Evolutionary conservation across 768 basidiomycete genomes (phyloP), one percentile per base, ranked within the genome.

Genomic region (Pholiota conissans): DNA sequence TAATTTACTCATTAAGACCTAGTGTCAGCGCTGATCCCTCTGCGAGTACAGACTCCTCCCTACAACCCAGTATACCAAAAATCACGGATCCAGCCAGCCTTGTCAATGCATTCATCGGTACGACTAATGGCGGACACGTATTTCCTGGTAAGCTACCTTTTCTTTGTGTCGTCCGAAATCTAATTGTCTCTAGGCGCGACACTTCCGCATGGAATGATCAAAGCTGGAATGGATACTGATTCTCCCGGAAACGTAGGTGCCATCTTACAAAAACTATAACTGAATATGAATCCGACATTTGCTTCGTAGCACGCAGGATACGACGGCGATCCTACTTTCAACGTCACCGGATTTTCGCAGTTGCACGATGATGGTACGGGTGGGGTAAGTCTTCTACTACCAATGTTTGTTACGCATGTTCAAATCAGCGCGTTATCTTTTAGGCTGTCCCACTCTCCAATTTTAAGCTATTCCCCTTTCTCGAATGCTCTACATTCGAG

Each of bases 171-270:
- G 49, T 35, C 49, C 16, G 45, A 3, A 18, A n/a, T 48, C 20
- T 39, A 52, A 6, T 40, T 34, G 14, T 3, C 18, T 54, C 18
- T 45, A 84, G 85, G 86, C 40, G 85, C 84, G 0, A 86, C 84
- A 2, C 63, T 85, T 20, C 86, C 86, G 2, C 85, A 87, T 69
- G 85, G 86, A n/a, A 84, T 87, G 85, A 78, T 82, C 14, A 88
- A 88, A 71, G 79, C 73, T 2, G 86, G 85, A 6, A 81, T 86
- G 79, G 85, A 88, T 63, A 86, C 85, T 0, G 83, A 87, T 62
- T 84, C 84, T 11, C 82, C 84, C 2, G 82, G 78, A 63, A 84
- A 84, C 65, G 84, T 84, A 61, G n/a, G n/a, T 30, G 76, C 66
- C 52, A n/a, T 29, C 11, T 27, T 16, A 40, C 22, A n/a, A 39